Conservation (phyloP, 1,284 basidiomycete genomes). For the Cystobasidium slooffiae region DNA sequence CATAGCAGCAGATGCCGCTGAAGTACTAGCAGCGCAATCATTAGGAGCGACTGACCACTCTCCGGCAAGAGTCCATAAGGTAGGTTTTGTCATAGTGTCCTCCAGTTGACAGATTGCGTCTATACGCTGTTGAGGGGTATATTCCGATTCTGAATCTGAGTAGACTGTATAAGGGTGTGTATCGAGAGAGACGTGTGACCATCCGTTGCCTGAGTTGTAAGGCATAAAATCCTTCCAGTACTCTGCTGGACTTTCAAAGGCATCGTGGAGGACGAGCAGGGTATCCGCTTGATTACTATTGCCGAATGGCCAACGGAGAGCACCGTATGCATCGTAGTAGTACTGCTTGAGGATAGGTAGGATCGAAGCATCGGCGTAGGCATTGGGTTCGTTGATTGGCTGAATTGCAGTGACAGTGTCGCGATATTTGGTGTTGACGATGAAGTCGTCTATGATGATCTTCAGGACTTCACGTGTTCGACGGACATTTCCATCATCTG, state of each 20-base stretch:
- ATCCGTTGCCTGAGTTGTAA: slow-evolving; percentile 56
- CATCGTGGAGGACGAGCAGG: slow-evolving; percentile 65
- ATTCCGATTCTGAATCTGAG: neutral
- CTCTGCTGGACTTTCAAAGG: slow-evolving; percentile 72
- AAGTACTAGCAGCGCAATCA: slow-evolving; percentile 47
- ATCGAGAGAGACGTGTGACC: slow-evolving; percentile 71
- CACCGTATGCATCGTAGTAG: slow-evolving; percentile 35
- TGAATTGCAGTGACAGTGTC: slow-evolving; percentile 65
- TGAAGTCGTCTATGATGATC: slow-evolving; percentile 44
- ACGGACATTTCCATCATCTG: slow-evolving; percentile 72
- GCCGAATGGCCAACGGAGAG: slow-evolving; percentile 18
- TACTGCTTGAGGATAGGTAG: slow-evolving; percentile 22
- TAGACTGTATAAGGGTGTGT: slow-evolving; percentile 51
- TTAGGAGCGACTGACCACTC: slow-evolving; percentile 56
- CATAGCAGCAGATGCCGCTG: neutral
- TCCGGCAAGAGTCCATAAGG: slow-evolving; percentile 54
- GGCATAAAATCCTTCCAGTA: slow-evolving; percentile 75
- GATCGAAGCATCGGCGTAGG: slow-evolving; percentile 5
- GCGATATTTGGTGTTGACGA: slow-evolving; percentile 60
- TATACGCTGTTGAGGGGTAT: slow-evolving; percentile 17
- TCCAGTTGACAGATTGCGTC: slow-evolving; percentile 7
- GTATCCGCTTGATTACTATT: slow-evolving; percentile 17
- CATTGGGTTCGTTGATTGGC: slow-evolving; percentile 33
- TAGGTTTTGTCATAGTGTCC: slow-evolving; percentile 31
- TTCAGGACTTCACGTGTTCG: slow-evolving; percentile 57